These are phyloP conservation scores for Atalantia buxifolia DNA, from an alignment of 345 rosid genomes.

Conservation along the genomic window DNA sequence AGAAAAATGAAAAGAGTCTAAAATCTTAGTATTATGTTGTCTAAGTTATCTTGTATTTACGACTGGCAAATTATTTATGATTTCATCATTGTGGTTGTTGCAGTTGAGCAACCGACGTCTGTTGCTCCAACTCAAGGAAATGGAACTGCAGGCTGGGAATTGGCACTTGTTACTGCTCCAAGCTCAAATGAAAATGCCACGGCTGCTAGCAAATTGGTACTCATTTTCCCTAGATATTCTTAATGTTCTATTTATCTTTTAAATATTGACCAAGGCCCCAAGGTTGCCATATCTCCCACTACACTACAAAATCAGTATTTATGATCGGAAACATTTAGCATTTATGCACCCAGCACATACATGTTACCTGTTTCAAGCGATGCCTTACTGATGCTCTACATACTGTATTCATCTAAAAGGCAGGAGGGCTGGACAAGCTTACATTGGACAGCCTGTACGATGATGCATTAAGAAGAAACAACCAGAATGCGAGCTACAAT, in stretches of 20 bases:
- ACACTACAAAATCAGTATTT: background rate
- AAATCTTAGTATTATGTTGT: background rate
- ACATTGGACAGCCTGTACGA: constrained; percentile 93
- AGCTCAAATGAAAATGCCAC: constrained; percentile 74
- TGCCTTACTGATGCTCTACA: constrained; percentile 7
- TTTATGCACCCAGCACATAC: background rate
- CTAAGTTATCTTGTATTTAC: background rate
- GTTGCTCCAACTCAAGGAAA: constrained; percentile 38
- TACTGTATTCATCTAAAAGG: constrained; percentile 39
- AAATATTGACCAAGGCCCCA: background rate
- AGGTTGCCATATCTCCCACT: background rate
- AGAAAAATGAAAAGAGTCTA: background rate
- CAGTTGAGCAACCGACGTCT: constrained; percentile 61
- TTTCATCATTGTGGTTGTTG: constrained; percentile 24
- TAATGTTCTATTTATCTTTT: background rate
- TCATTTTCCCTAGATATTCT: background rate
- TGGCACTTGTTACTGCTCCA: constrained; percentile 89
- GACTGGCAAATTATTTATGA: background rate
- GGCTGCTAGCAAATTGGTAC: constrained; percentile 79
- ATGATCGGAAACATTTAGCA: background rate
- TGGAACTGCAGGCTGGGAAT: constrained; percentile 82
- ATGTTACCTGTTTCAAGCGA: background rate
- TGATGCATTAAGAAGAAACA: constrained; percentile 84
- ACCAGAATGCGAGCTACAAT: constrained; percentile 69
- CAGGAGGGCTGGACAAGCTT: constrained; percentile 91